Evolutionary conservation across 352 stramenopile genomes (phyloP), one percentile per base, ranked within the genome.

Genomic region (Blastocystis sp.): DNA sequence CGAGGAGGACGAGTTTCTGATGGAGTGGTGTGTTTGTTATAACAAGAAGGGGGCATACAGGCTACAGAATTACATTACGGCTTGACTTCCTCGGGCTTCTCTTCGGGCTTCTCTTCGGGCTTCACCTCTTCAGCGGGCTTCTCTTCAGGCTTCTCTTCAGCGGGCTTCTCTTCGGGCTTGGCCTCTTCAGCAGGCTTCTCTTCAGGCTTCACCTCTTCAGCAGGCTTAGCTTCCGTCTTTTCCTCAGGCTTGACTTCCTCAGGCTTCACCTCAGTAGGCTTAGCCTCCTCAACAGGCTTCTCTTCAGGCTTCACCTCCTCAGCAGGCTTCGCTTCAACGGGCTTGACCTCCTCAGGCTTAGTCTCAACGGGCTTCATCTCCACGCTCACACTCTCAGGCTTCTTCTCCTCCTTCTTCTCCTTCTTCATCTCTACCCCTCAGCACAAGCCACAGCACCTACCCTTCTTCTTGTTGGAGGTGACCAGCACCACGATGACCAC

Each of bases 11-110:
- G 17, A 9, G 9, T 7, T 23, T 4, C n/a, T 62, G 40, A 23
- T 64, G 9, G 5, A 52, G 28, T 62, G 45, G 28, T 43, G 48
- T 81, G 70, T 81, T 81, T 81, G 70, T 81, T 81, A 45, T 9
- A 81, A 81, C 40, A 81, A 23, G 40, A 23, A 74, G 64, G 14
- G 40, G 64, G 40, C 4, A 45, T 45, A 48, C 14, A 56, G 21
- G 41, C 66, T 56, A 48, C 9, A 65, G 23, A n/a, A 5, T 56
- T 23, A 74, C 17, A 23, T 40, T 74, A 28, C 10, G 61, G 0
- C 40, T 41, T 67, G 10, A 14, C 21, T 0, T 34, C 7, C 5
- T 67, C 34, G 0, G 61, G 61, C 1, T 67, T 40, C n/a, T 62
- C 56, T 62, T 17, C 23, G 17, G 17, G 19, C 23, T 19, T 62